These are phyloP conservation scores for Corylus avellana DNA, from an alignment of 306 rosid species.

Conservation along the genomic window DNA sequence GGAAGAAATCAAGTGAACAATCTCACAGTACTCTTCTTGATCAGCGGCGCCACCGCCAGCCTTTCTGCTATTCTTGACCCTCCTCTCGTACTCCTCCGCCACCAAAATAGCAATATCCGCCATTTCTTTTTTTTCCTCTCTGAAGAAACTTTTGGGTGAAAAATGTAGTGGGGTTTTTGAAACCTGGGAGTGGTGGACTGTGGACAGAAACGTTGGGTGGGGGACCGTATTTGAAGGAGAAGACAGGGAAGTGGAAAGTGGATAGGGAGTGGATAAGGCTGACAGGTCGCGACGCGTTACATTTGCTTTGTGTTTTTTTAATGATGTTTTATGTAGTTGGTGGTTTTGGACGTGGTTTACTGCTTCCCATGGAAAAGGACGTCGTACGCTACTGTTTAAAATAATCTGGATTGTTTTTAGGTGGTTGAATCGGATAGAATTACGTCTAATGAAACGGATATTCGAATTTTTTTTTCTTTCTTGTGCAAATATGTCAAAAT, in stretches of 20 bases:
- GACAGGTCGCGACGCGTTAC: background rate
- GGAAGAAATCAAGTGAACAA: slow-evolving; percentile 29
- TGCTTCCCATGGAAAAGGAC: background rate
- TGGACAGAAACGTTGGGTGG: too few relatives aligned
- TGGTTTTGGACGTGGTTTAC: slow-evolving; percentile 10
- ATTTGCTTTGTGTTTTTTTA: background rate
- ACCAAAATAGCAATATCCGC: slow-evolving; percentile 88
- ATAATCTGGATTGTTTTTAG: too few relatives aligned
- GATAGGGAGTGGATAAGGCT: slow-evolving; percentile 35
- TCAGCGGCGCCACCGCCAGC: background rate
- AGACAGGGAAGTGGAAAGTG: background rate
- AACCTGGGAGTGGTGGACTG: background rate
- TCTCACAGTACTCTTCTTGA: background rate
- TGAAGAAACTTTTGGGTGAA: too few relatives aligned
- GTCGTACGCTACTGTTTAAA: too few relatives aligned
- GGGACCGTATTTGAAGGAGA: slow-evolving; percentile 9
- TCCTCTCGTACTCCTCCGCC: slow-evolving; percentile 83
- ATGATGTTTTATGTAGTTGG: background rate
- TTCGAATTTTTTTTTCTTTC: too few relatives aligned
- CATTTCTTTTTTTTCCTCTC: slow-evolving; percentile 21
- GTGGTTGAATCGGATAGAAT: too few relatives aligned
- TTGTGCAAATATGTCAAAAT: too few relatives aligned
- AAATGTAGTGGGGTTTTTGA: background rate
- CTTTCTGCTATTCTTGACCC: slow-evolving; percentile 40
- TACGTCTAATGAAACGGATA: too few relatives aligned